These are phyloP conservation scores for Dalbergia cultrata DNA, from an alignment of 306 rosid genomes.

Conservation along the genomic window DNA sequence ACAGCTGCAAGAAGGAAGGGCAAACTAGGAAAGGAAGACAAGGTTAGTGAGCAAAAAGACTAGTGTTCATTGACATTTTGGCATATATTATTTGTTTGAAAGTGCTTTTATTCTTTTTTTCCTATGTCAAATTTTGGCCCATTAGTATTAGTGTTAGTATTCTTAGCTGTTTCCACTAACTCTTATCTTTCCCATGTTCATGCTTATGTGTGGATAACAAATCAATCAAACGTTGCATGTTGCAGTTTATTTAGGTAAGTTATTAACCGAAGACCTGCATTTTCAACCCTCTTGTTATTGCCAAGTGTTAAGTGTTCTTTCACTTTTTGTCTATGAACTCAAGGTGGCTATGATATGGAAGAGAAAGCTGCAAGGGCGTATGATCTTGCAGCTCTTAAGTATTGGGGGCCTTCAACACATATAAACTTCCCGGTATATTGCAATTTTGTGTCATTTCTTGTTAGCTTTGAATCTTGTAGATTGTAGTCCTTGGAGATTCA, in stretches of 20 bases:
- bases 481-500: slow-evolving; percentile 1
- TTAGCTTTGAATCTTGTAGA: background rate
- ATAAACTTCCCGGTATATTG: slow-evolving; percentile 76
- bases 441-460: background rate
- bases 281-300: slow-evolving; percentile 22
- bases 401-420: slow-evolving; percentile 94
- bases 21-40: slow-evolving; percentile 97
- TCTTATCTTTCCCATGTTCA: slow-evolving; percentile 54
- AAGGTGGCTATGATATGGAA: slow-evolving; percentile 97
- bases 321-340: slow-evolving; percentile 28
- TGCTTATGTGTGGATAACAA: slow-evolving; percentile 49
- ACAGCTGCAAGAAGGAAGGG: slow-evolving; percentile 95
- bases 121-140: slow-evolving; percentile 40
- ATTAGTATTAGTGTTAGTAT: slow-evolving; percentile 25
- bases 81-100: slow-evolving; percentile 15
- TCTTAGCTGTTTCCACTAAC: slow-evolving; percentile 60
- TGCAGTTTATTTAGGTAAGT: slow-evolving; percentile 86
- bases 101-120: slow-evolving; percentile 17
- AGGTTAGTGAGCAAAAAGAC: slow-evolving; percentile 59
- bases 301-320: background rate
- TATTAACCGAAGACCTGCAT: background rate
- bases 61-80: background rate
- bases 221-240: slow-evolving; percentile 51
- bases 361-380: slow-evolving; percentile 96
- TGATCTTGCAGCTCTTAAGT: slow-evolving; percentile 94